Base-by-base conservation (phyloP, 805 yeast species). In the Middelhovenomyces tepae region DNA sequence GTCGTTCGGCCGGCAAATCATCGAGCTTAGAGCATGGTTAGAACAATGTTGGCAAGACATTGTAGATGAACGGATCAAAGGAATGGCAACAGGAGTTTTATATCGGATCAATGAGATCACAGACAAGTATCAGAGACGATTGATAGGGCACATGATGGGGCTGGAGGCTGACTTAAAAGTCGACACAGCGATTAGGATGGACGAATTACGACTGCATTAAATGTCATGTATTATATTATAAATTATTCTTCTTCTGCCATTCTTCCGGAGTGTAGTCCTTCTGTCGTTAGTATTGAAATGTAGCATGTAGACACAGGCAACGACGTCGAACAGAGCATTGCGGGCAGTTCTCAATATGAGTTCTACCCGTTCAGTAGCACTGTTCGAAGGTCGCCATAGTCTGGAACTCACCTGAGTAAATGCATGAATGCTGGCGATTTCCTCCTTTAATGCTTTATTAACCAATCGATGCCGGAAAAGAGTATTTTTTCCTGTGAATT, bases 341-440 rank as follows among this genome's bases (percentile, higher is more conserved):
- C 11, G 6, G 19, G 17, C 6, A n/a, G n/a, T n/a, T n/a, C n/a
- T 20, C 11, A 16, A 22, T 17, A 21, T n/a, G n/a, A n/a, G n/a
- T 18, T 35, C 17, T 15, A 8, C 13, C 17, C 17, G 31, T 13
- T n/a, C n/a, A n/a, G n/a, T n/a, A n/a, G n/a, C 11, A 10, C 31
- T 14, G 37, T 31, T 34, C 22, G 37, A 13, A n/a, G n/a, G n/a
- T n/a, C n/a, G 10, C 31, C 15, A 21, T 16, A 7, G n/a, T n/a
- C n/a, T n/a, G n/a, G n/a, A n/a, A 35, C 74, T 81, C 59, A 84
- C 86, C 50, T 91, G 96, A 1, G 95, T 85, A 56, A 93, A 91
- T 0, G 99, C 97, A 58, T 91, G 99, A 28, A 91, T 87, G 4
- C 65, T 59, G 0, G 82, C 78, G 20, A 91, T 83, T 54, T 87